Evolutionary conservation across 345 rosid species (phyloP), one percentile per base, ranked within the genome.

Genomic region (Lagerstroemia speciosa): DNA sequence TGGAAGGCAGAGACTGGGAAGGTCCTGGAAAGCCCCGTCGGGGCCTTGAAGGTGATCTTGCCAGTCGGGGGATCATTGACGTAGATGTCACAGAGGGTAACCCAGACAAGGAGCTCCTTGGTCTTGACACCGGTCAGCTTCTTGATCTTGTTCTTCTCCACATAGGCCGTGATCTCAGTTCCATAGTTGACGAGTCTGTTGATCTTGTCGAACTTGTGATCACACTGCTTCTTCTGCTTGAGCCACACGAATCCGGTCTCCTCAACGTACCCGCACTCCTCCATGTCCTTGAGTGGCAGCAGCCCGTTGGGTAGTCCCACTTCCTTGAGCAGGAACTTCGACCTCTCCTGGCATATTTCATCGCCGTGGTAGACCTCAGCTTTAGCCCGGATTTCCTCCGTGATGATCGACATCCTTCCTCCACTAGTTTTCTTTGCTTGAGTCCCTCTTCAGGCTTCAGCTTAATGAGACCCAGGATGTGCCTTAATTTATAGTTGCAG

Each of bases 51-150:
- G 10, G 91, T 89, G 73, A 94, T 83, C 74, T 84, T 91, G 6
- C 81, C 88, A 0, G 81, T 50, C 0, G 85, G 71, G 0, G 92
- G 83, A 9, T 82, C 87, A 57, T 89, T 85, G 1, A 80, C 7
- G 38, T 60, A 85, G 67, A 94, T 94, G 22, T 94, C 95, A 41
- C 75, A 60, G 58, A 94, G 65, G 9, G 79, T 31, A 30, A 94
- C 48, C 99, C 99, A 91, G 36, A 91, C 14, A 63, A 94, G 76
- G 36, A 91, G 87, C 87, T 94, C 99, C 80, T 88, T 89, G 69
- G 90, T 80, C 87, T 91, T 91, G 33, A 93, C 98, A n/a, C 98
- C 98, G 4, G 90, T 91, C 64, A 93, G 94, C 74, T 86, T 91
- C 96, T 86, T 93, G 87, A 93, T 91, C 90, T 72, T 89, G 37